Base-by-base conservation (phyloP, 495 filamentous ascomycete genomes). In the Tuber borchii region DNA sequence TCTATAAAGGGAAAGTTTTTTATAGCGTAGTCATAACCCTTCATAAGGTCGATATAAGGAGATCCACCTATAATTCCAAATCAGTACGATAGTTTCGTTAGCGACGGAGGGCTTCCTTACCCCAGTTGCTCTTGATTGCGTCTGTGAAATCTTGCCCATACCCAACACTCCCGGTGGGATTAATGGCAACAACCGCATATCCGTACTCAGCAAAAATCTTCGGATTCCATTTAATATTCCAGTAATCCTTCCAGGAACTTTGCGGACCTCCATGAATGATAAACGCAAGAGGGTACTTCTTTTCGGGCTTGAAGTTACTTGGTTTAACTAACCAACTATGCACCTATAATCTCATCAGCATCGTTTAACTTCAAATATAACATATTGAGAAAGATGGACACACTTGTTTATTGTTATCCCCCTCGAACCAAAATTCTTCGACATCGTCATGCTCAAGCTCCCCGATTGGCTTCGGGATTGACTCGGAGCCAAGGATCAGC, bases 151-250 rank as follows among this genome's bases (percentile, higher is more conserved):
- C 86, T 84, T 94, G 91, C 7, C 94, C 94, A 78, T 95, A 97
- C 1, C 92, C 91, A 9, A 92, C 94, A 76, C 89, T 92, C 9
- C 94, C 94, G 0, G 93, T 96, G 6, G 94, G 94, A 80, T 97
- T 97, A 9, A 93, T 93, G 22, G 88, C 87, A 42, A 79, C 74
- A 43, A 22, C 71, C 42, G 71, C 73, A 79, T 95, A 96, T 34
- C 94, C 94, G 83, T 96, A 92, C 82, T 97, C 94, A 4, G 93
- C 92, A 79, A 95, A 97, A 19, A 96, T 87, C 17, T 92, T 92
- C 0, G 91, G 93, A 78, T 97, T 97, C 94, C 93, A 97, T 31
- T 93, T 87, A 0, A 92, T 95, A 77, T 88, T 91, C 94, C 94
- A 97, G 39, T 87, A 84, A 79, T 97, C 92, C 20, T 85, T 87